phyloP scores from a whole-genome alignment of 1,284 basidiomycete genomes.

The Stygiomarasmius scandens region DNA sequence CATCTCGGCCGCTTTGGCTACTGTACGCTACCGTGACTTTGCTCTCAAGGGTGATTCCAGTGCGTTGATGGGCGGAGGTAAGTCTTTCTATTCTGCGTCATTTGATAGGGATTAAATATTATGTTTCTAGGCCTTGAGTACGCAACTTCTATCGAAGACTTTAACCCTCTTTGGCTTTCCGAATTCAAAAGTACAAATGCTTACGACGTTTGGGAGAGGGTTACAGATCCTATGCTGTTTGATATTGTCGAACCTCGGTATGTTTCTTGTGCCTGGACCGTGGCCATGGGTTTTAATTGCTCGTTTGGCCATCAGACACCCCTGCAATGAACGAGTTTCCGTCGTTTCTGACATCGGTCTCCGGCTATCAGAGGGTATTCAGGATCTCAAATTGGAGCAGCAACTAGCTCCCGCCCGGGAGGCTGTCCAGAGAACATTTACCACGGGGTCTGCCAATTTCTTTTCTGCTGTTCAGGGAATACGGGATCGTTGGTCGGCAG shows the following conservation, averaged over 20 bases:
- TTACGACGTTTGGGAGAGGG: slow-evolving; percentile 84
- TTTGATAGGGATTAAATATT: background rate
- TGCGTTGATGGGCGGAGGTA: slow-evolving; percentile 57
- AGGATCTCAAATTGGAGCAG: slow-evolving; percentile 88
- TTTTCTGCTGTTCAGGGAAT: slow-evolving; percentile 89
- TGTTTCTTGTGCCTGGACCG: slow-evolving; percentile 23
- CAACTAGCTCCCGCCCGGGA: slow-evolving; percentile 88
- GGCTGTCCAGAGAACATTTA: slow-evolving; percentile 76
- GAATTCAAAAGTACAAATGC: slow-evolving; percentile 86
- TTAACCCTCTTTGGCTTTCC: slow-evolving; percentile 82
- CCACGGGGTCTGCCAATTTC: slow-evolving; percentile 77
- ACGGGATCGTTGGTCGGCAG: slow-evolving; percentile 65
- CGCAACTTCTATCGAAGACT: slow-evolving; percentile 63
- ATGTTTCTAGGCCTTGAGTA: slow-evolving; percentile 38
- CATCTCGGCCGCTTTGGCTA: slow-evolving; percentile 76
- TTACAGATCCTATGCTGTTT: slow-evolving; percentile 88
- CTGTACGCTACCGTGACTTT: slow-evolving; percentile 88
- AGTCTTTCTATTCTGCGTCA: slow-evolving; percentile 6
- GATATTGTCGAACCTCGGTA: slow-evolving; percentile 90
- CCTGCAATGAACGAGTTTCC: slow-evolving; percentile 86
- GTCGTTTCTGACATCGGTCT: slow-evolving; percentile 88
- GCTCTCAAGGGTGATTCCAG: slow-evolving; percentile 64
- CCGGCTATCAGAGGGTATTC: slow-evolving; percentile 85
- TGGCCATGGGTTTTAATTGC: background rate
- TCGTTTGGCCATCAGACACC: slow-evolving; percentile 58